Evolutionary conservation across 148 eudicot genomes (phyloP).

Genomic region (Beta vulgaris): DNA sequence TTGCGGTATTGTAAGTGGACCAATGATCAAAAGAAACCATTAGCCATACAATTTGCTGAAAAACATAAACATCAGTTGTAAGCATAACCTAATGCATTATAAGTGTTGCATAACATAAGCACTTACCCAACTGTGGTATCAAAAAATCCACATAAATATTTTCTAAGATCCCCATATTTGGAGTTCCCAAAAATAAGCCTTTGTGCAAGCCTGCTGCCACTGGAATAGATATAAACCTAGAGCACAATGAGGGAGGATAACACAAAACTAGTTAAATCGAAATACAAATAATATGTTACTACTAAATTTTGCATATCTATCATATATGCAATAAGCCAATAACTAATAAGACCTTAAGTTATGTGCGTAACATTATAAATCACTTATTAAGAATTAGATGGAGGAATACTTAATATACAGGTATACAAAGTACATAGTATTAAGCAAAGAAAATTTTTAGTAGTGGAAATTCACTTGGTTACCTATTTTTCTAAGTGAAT

Average conservation of each 20-base stretch:
- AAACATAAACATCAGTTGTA: neutral
- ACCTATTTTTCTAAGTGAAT: too few relatives aligned
- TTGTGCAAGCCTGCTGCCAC: conserved; percentile 96
- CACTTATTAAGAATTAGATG: too few relatives aligned
- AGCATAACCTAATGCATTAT: neutral
- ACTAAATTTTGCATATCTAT: neutral
- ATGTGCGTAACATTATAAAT: too few relatives aligned
- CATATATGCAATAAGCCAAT: too few relatives aligned
- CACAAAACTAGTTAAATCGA: neutral
- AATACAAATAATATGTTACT: neutral
- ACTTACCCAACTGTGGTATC: conserved; percentile 85
- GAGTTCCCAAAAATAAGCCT: conserved; percentile 85
- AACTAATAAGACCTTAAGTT: too few relatives aligned
- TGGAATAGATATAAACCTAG: conserved; percentile 93
- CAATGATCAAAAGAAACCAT: neutral
- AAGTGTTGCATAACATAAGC: neutral
- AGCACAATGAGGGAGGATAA: conserved; percentile 9
- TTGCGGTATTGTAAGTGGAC: neutral
- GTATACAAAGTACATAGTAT: too few relatives aligned
- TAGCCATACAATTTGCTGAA: neutral
- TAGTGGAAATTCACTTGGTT: too few relatives aligned
- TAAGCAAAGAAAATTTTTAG: too few relatives aligned
- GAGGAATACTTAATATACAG: too few relatives aligned
- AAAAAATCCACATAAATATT: conserved; percentile 73
- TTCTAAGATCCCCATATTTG: conserved; percentile 74